Conservation (phyloP, 2,329 filamentous ascomycete genomes). For the Fusarium palustre region DNA sequence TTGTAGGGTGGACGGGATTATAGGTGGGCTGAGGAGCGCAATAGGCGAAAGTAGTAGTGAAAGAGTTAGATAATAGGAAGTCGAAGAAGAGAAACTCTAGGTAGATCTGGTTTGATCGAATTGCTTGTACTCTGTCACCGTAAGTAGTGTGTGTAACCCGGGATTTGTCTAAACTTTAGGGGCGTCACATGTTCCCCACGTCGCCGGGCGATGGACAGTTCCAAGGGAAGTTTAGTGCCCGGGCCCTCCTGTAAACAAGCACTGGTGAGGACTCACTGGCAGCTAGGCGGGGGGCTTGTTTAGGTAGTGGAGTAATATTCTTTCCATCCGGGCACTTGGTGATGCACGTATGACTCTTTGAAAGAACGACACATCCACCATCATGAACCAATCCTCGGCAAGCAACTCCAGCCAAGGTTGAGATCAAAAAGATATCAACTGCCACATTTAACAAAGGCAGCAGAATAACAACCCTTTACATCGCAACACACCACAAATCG, state of each 20-base stretch:
- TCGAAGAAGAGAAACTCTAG: constrained; percentile 17
- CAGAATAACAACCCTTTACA: constrained; percentile 14
- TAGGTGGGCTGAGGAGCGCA: background rate
- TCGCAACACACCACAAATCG: background rate
- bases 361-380: constrained; percentile 22
- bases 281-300: constrained; percentile 35
- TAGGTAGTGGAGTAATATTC: constrained; percentile 22
- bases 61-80: constrained; percentile 20
- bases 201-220: constrained; percentile 34
- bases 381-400: constrained; percentile 34
- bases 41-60: background rate
- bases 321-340: background rate
- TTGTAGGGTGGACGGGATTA: constrained; percentile 5
- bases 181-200: constrained; percentile 48
- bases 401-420: constrained; percentile 21
- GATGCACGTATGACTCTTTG: constrained; percentile 40
- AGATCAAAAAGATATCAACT: constrained; percentile 30
- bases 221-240: constrained; percentile 36
- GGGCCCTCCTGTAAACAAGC: constrained; percentile 3
- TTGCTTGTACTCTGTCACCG: constrained; percentile 36
- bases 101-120: constrained; percentile 27
- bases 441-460: constrained; percentile 26
- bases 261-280: constrained; percentile 22
- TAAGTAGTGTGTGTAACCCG: constrained; percentile 12
- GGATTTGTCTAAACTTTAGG: constrained; percentile 18